A percentile compares a stretch with the other conserved stretches of the same genome.
phyloP scores from a whole-genome alignment of 345 rosid genomes.

The Eucalyptus pauciflora region DNA sequence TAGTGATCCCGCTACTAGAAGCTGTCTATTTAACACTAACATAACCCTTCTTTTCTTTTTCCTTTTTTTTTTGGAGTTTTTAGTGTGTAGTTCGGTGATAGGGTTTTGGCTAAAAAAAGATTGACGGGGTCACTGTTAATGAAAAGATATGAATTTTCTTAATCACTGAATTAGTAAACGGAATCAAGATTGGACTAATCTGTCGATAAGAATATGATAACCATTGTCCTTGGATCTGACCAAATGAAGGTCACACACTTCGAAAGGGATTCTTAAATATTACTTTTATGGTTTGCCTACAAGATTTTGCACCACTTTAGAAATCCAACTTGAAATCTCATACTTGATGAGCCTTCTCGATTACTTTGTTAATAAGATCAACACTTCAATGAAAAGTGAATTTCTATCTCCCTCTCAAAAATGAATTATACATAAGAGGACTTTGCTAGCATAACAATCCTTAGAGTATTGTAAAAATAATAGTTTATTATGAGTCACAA shows the following conservation, averaged over 20 bases:
- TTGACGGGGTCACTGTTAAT: not conserved
- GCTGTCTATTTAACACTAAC: not conserved
- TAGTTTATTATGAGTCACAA: no score
- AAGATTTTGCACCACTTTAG: not conserved
- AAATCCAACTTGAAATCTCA: not conserved
- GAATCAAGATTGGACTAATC: not conserved
- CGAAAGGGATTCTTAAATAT: not conserved
- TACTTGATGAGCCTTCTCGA: not conserved
- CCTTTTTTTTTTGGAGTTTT: not conserved
- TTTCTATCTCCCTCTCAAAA: not conserved
- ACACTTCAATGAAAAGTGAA: not conserved
- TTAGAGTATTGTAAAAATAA: no score
- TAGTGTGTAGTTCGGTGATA: not conserved
- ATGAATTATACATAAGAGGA: not conserved
- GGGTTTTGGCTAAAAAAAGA: not conserved
- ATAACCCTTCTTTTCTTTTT: not conserved
- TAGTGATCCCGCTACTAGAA: not conserved
- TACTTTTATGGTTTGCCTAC: not conserved
- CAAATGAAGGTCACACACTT: not conserved
- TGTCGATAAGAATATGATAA: not conserved
- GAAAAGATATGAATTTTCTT: not conserved
- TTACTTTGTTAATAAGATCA: not conserved
- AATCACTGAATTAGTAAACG: not conserved
- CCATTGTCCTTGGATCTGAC: not conserved
- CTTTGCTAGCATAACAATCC: no score